A percentile compares a stretch with the other conserved stretches of the same genome.
These are phyloP conservation scores for Solioccasus polychromus DNA, from an alignment of 768 basidiomycete species.

Conservation along the genomic window DNA sequence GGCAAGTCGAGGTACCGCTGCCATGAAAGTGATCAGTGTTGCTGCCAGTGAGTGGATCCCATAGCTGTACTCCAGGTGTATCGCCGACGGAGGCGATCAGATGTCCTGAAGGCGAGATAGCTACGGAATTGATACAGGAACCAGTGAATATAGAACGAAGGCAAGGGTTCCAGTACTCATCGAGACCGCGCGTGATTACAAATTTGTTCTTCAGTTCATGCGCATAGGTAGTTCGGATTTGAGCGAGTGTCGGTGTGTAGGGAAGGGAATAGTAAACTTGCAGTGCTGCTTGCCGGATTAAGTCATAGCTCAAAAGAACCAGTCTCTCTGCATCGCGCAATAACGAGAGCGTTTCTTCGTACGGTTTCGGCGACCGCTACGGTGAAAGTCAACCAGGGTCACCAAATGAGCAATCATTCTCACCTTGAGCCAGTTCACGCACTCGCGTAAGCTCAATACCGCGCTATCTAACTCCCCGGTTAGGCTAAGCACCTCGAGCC, in stretches of 20 bases:
- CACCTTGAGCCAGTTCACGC: conserved; percentile 14
- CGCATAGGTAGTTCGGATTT: conserved; percentile 12
- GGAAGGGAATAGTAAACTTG: conserved; percentile 18
- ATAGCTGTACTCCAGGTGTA: conserved; percentile 37
- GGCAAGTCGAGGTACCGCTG: conserved; percentile 7
- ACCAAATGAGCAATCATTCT: not conserved
- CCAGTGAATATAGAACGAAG: conserved; percentile 12
- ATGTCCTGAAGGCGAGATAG: conserved; percentile 15
- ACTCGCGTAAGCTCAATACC: conserved; percentile 11
- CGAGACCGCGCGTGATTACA: conserved; percentile 6
- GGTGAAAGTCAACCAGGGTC: not conserved
- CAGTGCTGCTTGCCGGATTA: conserved; percentile 16
- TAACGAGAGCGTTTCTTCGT: conserved; percentile 8
- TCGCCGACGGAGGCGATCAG: conserved; percentile 16
- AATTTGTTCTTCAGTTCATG: conserved; percentile 12
- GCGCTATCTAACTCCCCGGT: conserved; percentile 16
- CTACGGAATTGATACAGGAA: conserved; percentile 10
- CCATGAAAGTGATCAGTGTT: conserved; percentile 13
- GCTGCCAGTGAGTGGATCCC: conserved; percentile 15
- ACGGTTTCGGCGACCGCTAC: conserved; percentile 9
- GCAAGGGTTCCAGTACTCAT: conserved; percentile 13
- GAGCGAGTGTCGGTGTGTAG: conserved; percentile 2
- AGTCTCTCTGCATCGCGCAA: conserved; percentile 17
- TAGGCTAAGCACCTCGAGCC: conserved; percentile 21
- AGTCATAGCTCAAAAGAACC: conserved; percentile 19